Evolutionary conservation across 2,329 filamentous ascomycete species (phyloP).

Genomic region (Hymenoscyphus repandus): DNA sequence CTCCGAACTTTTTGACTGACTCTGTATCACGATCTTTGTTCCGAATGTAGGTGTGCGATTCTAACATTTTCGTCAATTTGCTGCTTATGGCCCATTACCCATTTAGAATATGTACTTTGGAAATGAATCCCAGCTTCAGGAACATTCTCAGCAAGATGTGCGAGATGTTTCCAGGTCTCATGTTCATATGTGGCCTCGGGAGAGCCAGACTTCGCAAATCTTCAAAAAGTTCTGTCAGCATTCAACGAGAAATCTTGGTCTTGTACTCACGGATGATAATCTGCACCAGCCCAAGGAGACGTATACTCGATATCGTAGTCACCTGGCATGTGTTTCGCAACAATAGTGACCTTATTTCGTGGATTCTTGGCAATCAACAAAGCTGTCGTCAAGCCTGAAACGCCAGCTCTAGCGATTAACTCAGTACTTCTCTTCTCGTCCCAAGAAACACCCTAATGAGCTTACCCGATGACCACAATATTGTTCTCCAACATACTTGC

Average conservation of each 20-base stretch:
- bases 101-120: constrained; percentile 45
- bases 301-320: constrained; percentile 90
- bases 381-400: neutral
- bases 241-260: constrained; percentile 1
- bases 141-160: constrained; percentile 54
- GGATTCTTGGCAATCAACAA: neutral
- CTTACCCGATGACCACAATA: neutral
- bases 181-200: constrained; percentile 50
- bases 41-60: neutral
- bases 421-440: neutral
- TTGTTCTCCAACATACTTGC: neutral
- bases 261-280: constrained; percentile 61
- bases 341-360: constrained; percentile 58
- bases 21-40: constrained; percentile 61
- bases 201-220: constrained; percentile 16
- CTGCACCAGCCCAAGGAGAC: constrained; percentile 84
- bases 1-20: constrained; percentile 95
- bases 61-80: neutral
- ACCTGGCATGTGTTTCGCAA: constrained; percentile 87
- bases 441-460: neutral
- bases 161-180: constrained; percentile 59
- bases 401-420: neutral
- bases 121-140: constrained; percentile 79
- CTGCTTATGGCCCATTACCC: neutral
- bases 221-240: constrained; percentile 26